These are phyloP conservation scores for Syzygium aromaticum DNA, from an alignment of 345 rosid genomes.

Conservation along the genomic window DNA sequence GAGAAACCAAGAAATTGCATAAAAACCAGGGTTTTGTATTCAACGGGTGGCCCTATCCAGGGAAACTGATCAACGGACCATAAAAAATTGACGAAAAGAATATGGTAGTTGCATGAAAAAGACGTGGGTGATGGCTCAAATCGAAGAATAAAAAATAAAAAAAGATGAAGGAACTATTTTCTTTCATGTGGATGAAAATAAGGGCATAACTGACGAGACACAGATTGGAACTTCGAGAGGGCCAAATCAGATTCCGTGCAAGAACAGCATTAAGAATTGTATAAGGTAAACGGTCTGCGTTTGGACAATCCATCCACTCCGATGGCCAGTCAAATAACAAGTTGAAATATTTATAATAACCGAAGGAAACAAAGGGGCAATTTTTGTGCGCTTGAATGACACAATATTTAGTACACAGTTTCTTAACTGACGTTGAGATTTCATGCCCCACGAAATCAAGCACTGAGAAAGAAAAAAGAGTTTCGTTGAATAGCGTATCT, in stretches of 20 bases:
- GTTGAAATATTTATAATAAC: not conserved
- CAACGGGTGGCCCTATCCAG: not conserved
- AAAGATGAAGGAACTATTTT: not conserved
- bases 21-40: not conserved
- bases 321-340: conserved; percentile 4
- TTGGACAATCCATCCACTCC: not conserved
- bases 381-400: not conserved
- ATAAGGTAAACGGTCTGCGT: not conserved
- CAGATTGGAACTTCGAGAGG: not conserved
- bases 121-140: not conserved
- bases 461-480: not conserved
- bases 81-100: not conserved
- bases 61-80: not conserved
- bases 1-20: not conserved
- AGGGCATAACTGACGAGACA: not conserved
- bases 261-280: conserved; percentile 2
- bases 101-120: not conserved
- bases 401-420: not conserved
- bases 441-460: conserved; percentile 6
- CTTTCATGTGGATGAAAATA: not conserved
- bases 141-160: not conserved
- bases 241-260: not conserved
- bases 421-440: not conserved
- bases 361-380: not conserved
- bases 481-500: not conserved